These are phyloP conservation scores for Calonectria hongkongensis DNA, from an alignment of 2,329 filamentous ascomycete species.

Conservation along the genomic window DNA sequence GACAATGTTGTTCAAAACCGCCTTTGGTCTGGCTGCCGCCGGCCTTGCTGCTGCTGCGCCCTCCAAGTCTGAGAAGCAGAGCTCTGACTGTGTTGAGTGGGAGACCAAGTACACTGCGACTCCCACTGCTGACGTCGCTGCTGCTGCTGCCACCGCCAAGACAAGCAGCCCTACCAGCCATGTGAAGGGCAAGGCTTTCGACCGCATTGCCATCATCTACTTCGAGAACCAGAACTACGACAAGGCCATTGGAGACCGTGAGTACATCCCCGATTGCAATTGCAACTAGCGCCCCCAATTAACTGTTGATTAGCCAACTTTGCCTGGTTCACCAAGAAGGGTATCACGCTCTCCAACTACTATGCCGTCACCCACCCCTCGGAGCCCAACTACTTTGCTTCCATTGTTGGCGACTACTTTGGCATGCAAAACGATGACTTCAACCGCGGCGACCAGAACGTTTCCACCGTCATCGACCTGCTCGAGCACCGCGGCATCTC, in stretches of 20 bases:
- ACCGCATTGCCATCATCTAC: constrained; percentile 84
- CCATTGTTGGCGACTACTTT: constrained; percentile 78
- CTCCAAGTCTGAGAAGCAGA: constrained; percentile 26
- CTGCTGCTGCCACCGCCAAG: constrained; percentile 76
- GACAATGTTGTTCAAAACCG: constrained; percentile 48
- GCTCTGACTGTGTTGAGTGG: constrained; percentile 52
- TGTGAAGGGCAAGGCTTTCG: constrained; percentile 82
- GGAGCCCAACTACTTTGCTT: constrained; percentile 81
- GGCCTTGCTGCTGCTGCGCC: constrained; percentile 51
- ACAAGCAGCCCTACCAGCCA: constrained; percentile 76
- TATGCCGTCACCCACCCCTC: constrained; percentile 78
- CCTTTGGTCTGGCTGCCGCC: constrained; percentile 53
- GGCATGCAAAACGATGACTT: constrained; percentile 77
- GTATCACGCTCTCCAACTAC: constrained; percentile 58
- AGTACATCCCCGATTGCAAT: constrained; percentile 50
- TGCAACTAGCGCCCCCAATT: not conserved
- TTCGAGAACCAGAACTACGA: constrained; percentile 85
- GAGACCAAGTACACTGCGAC: constrained; percentile 71
- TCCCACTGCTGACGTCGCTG: constrained; percentile 68
- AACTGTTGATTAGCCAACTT: constrained; percentile 48
- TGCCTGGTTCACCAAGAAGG: constrained; percentile 54
- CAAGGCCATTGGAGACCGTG: constrained; percentile 77
- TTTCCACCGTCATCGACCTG: constrained; percentile 81
- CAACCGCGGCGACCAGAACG: constrained; percentile 73
- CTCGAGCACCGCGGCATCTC: constrained; percentile 78